Evolutionary conservation across 2,329 filamentous ascomycete species (phyloP), one percentile per base, ranked within the genome.

Genomic region (Paraconiothyrium sp.): DNA sequence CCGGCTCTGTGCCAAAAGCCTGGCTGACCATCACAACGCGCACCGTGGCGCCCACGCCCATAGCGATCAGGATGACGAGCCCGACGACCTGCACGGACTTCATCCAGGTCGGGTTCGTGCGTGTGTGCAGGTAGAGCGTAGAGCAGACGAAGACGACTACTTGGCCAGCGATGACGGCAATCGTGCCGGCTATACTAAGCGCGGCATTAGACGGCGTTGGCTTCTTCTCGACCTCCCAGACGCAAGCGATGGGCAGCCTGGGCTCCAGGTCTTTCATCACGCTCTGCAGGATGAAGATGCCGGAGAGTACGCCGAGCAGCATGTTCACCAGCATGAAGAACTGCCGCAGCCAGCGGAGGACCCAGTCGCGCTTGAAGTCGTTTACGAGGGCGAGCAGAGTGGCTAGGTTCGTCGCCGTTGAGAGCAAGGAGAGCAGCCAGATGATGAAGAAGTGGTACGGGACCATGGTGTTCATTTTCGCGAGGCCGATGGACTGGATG

Each of bases 391-490:
- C 87, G n/a, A 91, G 81, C 16, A 91, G 79, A 0, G 88, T 87
- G 4, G 86, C 83, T 61, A 90, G 88, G 74, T 91, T 89, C 2
- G 89, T 89, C 0, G 87, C 86, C 65, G 87, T 90, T 16, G 87
- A 87, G 8, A 91, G 80, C 13, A 90, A 77, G 0, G 86, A 87
- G 1, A 91, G 79, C 80, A 90, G 88, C 89, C 88, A 91, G 66
- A 91, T 85, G 58, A 90, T 84, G 79, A 90, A 90, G 79, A 91
- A 90, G 76, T 91, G 89, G 72, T 91, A 91, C 0, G 88, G 84
- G 0, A 89, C 83, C 73, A 91, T 84, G 5, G 80, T 80, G 49
- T 83, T 77, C 71, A 86, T 84, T 70, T 88, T 87, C 4, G 85
- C 85, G 1, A 91, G 83, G 0, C 86, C 89, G 27, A 91, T 82